These are phyloP conservation scores for Cutaneotrichosporon dermatis DNA, from an alignment of 1,284 basidiomycete species.

Conservation along the genomic window DNA sequence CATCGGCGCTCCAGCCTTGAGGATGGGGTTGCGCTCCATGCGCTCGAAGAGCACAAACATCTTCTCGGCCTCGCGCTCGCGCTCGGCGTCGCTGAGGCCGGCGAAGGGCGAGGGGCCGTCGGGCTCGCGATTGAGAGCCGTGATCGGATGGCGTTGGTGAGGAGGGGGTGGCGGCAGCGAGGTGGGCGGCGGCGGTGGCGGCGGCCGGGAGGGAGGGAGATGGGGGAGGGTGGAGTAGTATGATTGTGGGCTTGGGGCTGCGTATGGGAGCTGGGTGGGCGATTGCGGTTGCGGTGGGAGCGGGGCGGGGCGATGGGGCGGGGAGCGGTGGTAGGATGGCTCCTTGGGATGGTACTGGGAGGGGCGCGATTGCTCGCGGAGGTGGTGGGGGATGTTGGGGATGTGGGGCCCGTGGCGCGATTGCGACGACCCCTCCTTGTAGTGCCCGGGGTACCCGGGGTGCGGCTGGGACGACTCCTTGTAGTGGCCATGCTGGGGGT, in stretches of 20 bases:
- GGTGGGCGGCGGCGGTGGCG: neutral
- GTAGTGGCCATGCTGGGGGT: no score
- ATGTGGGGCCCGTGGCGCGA: no score
- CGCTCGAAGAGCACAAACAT: conserved; percentile 84
- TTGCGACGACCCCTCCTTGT: no score
- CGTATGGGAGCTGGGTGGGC: neutral
- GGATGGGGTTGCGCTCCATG: conserved; percentile 61
- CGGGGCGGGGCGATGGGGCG: neutral
- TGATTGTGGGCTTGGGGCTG: neutral
- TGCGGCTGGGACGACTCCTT: no score
- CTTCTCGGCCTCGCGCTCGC: conserved; percentile 82
- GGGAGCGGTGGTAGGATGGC: neutral
- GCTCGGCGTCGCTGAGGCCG: conserved; percentile 86
- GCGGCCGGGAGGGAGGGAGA: neutral
- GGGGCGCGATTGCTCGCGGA: neutral
- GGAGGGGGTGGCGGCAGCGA: conserved; percentile 1
- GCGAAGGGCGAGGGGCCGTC: conserved; percentile 34
- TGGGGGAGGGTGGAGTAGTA: neutral
- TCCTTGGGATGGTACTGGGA: neutral
- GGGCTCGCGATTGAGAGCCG: conserved; percentile 55
- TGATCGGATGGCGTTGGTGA: conserved; percentile 77
- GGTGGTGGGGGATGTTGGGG: neutral
- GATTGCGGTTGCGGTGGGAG: neutral
- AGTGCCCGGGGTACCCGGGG: no score
- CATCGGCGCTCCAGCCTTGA: conserved; percentile 39